A percentile compares a stretch with the other conserved stretches of the same genome.
These are phyloP conservation scores for Astragalus membranaceus DNA, from an alignment of 306 rosid genomes.

Conservation along the genomic window DNA sequence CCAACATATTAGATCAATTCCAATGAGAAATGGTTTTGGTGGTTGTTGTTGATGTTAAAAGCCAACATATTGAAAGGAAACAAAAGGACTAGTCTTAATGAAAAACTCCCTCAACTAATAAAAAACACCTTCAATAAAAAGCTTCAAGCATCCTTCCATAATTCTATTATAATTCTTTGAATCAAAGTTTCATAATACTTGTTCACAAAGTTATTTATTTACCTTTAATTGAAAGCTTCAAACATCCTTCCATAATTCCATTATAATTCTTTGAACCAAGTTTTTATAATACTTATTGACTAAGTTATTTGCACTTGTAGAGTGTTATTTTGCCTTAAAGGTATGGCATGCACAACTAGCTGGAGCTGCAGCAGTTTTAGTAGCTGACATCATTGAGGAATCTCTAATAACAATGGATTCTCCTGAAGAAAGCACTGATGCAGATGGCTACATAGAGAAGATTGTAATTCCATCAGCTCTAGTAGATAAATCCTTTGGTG, in stretches of 20 bases:
- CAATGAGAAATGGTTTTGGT: neutral
- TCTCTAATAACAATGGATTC: conserved; percentile 85
- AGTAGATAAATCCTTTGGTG: conserved; percentile 65
- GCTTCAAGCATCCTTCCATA: neutral
- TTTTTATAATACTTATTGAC: conserved; percentile 1
- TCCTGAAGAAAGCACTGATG: conserved; percentile 52
- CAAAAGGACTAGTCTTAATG: no score
- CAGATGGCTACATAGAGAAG: conserved; percentile 70
- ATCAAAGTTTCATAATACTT: conserved; percentile 6
- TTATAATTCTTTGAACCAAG: neutral
- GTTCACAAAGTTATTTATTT: neutral
- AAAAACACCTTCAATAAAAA: neutral
- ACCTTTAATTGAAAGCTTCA: neutral
- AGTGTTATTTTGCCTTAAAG: conserved; percentile 82
- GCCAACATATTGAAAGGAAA: no score
- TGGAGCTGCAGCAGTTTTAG: conserved; percentile 90
- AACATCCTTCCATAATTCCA: neutral
- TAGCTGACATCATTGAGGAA: conserved; percentile 54
- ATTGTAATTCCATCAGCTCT: conserved; percentile 71
- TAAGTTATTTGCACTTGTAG: conserved; percentile 33
- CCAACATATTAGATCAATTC: neutral
- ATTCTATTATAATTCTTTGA: neutral
- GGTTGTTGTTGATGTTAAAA: neutral
- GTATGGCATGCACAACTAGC: conserved; percentile 91
- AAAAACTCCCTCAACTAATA: neutral